Evolutionary conservation across 441 rosid genomes (phyloP).

Genomic region (Aleurites moluccanus): DNA sequence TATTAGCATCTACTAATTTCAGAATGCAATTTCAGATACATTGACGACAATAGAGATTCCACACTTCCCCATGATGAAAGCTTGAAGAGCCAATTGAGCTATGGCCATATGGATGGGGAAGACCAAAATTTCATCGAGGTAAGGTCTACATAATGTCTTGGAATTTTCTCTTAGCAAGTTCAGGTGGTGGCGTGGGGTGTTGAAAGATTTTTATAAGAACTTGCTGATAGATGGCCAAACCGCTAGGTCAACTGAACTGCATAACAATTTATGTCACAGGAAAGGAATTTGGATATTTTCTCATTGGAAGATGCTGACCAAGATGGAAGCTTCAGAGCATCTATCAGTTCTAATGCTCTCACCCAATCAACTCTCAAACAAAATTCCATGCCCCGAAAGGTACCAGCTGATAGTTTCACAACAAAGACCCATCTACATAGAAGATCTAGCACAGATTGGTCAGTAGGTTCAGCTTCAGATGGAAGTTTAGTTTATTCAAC

Average conservation of each 20-base stretch:
- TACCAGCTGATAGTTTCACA: conserved; percentile 24
- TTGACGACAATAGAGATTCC: conserved; percentile 51
- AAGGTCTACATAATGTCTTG: conserved; percentile 29
- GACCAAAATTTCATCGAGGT: conserved; percentile 42
- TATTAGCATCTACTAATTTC: background rate
- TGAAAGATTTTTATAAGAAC: background rate
- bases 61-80: conserved; percentile 44
- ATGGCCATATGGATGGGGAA: conserved; percentile 42
- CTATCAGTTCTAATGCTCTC: conserved; percentile 14
- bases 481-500: conserved; percentile 68
- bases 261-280: conserved; percentile 40
- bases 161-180: background rate
- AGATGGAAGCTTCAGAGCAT: conserved; percentile 23
- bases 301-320: conserved; percentile 32
- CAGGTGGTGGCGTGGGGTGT: background rate
- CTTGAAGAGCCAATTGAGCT: conserved; percentile 46
- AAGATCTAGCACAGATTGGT: conserved; percentile 85
- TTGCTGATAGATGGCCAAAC: conserved; percentile 1
- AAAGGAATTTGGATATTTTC: conserved; percentile 31
- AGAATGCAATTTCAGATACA: conserved; percentile 46
- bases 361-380: conserved; percentile 39
- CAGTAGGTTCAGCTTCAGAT: conserved; percentile 76
- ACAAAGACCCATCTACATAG: conserved; percentile 42
- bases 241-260: conserved; percentile 19
- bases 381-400: conserved; percentile 50